phyloP scores from a whole-genome alignment of 169 alveolate genomes.

The Eimeria falciformis region DNA sequence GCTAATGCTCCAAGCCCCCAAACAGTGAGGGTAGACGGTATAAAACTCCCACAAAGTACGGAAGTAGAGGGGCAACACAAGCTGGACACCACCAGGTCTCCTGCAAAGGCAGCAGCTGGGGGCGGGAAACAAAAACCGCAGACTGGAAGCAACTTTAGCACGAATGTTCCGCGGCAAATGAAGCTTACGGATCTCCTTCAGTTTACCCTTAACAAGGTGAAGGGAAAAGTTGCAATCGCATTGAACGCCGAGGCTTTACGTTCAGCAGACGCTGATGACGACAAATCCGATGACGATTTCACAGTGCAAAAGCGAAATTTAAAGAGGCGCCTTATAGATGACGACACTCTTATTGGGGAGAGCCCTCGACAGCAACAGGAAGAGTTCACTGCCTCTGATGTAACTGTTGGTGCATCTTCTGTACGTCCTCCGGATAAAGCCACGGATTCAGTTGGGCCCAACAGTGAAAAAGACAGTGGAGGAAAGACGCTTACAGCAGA shows the following conservation, averaged over 20 bases:
- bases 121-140: too few relatives aligned
- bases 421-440: not conserved
- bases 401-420: not conserved
- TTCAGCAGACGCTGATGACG: not conserved
- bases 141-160: not conserved
- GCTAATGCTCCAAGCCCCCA: not conserved
- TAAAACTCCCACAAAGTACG: too few relatives aligned
- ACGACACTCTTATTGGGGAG: not conserved
- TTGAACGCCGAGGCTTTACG: not conserved
- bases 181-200: conserved; percentile 62
- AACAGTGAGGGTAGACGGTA: not conserved
- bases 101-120: not conserved
- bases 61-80: too few relatives aligned
- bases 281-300: not conserved
- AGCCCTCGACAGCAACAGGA: not conserved
- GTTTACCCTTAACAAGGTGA: conserved; percentile 32
- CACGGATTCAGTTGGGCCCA: not conserved
- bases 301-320: not conserved
- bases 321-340: not conserved
- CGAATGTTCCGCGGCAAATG: conserved; percentile 58
- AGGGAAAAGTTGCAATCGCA: not conserved
- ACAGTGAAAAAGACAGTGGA: not conserved
- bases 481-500: not conserved
- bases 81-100: not conserved
- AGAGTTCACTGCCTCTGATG: not conserved